phyloP scores from a whole-genome alignment of 768 basidiomycete genomes.

The Xerocomus brunneocitrinus region DNA sequence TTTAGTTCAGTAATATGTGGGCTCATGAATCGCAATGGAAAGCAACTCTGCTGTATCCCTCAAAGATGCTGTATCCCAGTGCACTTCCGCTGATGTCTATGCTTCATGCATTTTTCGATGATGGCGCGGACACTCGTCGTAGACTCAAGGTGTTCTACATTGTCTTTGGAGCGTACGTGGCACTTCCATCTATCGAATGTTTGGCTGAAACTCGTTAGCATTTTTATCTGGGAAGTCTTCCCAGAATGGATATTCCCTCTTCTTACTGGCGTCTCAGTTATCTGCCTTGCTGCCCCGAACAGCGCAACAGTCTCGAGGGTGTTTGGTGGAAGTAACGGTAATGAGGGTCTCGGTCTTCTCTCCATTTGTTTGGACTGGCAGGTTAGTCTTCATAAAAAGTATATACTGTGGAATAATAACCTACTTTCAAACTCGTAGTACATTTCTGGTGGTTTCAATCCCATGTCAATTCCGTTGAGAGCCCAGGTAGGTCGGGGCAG shows the following conservation, averaged over 20 bases:
- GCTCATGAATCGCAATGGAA: conserved; percentile 2
- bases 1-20: neutral
- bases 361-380: conserved; percentile 63
- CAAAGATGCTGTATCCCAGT: conserved; percentile 41
- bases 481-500: conserved; percentile 34
- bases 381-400: conserved; percentile 28
- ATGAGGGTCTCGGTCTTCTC: conserved; percentile 59
- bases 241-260: conserved; percentile 48
- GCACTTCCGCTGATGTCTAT: conserved; percentile 23
- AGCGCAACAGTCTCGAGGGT: conserved; percentile 48
- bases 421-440: conserved; percentile 13
- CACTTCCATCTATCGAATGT: conserved; percentile 14
- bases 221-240: conserved; percentile 28
- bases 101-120: conserved; percentile 38
- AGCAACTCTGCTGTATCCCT: conserved; percentile 38
- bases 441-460: conserved; percentile 32
- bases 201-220: conserved; percentile 23
- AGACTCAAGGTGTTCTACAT: conserved; percentile 34
- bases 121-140: conserved; percentile 35
- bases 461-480: conserved; percentile 50
- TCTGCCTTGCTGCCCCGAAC: conserved; percentile 54
- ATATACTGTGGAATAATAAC: neutral
- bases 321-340: conserved; percentile 59
- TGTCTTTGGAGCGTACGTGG: conserved; percentile 29
- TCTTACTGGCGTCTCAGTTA: conserved; percentile 54